phyloP scores from a whole-genome alignment of 1,284 basidiomycete genomes.

The Ganoderma lingzhi region DNA sequence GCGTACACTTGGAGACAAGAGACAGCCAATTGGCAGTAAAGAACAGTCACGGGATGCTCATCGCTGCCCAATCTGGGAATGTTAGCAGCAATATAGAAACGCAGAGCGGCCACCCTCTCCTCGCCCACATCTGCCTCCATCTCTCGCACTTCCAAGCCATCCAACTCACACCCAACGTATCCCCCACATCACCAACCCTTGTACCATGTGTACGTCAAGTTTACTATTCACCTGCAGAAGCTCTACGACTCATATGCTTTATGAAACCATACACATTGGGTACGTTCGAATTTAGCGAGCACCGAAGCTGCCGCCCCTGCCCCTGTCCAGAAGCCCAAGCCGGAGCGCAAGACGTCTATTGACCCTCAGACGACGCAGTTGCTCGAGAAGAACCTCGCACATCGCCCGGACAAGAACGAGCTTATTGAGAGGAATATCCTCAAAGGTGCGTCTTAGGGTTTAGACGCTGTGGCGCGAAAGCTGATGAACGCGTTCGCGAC shows the following conservation, averaged over 20 bases:
- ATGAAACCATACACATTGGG: not conserved
- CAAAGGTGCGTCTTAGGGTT: conserved; percentile 58
- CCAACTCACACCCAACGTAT: not conserved
- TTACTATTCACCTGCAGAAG: not conserved
- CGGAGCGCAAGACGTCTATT: conserved; percentile 45
- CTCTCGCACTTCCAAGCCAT: not conserved
- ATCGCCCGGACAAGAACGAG: conserved; percentile 68
- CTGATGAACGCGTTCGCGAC: conserved; percentile 1
- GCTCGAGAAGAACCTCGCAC: conserved; percentile 66
- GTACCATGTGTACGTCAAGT: conserved; percentile 8
- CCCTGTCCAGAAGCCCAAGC: conserved; percentile 27
- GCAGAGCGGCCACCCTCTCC: not conserved
- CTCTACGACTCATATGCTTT: not conserved
- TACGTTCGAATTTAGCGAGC: conserved; percentile 16
- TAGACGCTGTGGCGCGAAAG: not conserved
- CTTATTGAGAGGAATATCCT: conserved; percentile 80
- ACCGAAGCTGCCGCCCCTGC: conserved; percentile 25
- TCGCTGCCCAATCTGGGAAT: conserved; percentile 14
- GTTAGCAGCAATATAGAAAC: conserved; percentile 19
- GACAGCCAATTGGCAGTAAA: not conserved
- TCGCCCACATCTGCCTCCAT: conserved; percentile 11
- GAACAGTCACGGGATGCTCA: conserved; percentile 11
- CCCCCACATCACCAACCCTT: not conserved
- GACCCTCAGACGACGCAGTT: conserved; percentile 51
- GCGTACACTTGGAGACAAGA: not conserved